phyloP scores from a whole-genome alignment of 2,329 filamentous ascomycete species.

The Aspergillus unguis region DNA sequence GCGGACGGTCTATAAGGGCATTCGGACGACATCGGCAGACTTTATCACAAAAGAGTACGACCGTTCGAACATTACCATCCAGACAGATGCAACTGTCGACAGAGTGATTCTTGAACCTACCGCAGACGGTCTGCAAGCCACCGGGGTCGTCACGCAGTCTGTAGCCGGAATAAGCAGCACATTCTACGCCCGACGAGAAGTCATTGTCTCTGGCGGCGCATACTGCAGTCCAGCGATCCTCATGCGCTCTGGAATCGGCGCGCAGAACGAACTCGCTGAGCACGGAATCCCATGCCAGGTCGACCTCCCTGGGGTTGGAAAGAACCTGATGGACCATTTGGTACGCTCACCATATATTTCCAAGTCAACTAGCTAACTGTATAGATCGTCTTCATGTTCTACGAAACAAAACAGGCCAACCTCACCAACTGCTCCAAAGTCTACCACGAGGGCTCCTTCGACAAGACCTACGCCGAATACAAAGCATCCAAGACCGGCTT shows the following conservation, averaged over 20 bases:
- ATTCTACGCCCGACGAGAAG: constrained; percentile 46
- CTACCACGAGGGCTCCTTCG: constrained; percentile 53
- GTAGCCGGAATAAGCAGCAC: constrained; percentile 34
- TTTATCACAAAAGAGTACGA: constrained; percentile 48
- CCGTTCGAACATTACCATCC: constrained; percentile 48
- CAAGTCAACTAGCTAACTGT: background rate
- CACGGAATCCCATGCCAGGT: constrained; percentile 46
- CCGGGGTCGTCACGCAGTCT: constrained; percentile 25
- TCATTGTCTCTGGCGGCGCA: constrained; percentile 50
- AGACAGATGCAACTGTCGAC: constrained; percentile 51
- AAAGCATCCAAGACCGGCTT: constrained; percentile 58
- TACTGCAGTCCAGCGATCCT: constrained; percentile 53
- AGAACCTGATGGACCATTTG: constrained; percentile 54
- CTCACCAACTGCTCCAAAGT: constrained; percentile 57
- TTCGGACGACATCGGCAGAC: constrained; percentile 54
- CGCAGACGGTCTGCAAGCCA: constrained; percentile 41
- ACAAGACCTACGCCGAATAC: constrained; percentile 54
- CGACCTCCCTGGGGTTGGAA: constrained; percentile 51
- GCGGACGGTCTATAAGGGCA: constrained; percentile 52
- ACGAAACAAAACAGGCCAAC: constrained; percentile 52
- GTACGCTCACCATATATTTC: constrained; percentile 26
- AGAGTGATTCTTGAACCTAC: constrained; percentile 49
- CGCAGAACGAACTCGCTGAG: constrained; percentile 41
- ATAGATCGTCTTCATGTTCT: constrained; percentile 58
- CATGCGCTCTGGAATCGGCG: constrained; percentile 53